These are phyloP conservation scores for Ceratonia siliqua DNA, from an alignment of 306 rosid species.

Conservation along the genomic window DNA sequence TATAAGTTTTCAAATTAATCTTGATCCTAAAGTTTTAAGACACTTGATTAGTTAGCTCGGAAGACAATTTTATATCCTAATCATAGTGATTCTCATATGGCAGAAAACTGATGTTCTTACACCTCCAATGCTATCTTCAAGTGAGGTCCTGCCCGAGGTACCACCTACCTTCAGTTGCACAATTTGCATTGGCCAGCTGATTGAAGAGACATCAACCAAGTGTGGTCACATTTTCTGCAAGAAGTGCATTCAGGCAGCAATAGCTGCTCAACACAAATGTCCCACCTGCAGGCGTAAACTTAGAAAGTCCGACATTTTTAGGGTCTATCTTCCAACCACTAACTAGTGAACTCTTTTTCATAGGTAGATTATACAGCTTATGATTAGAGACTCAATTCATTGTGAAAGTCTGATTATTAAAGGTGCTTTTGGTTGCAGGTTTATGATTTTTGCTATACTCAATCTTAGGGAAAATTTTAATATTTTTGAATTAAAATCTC, in stretches of 20 bases:
- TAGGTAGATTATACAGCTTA: neutral
- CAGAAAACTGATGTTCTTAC: constrained; percentile 34
- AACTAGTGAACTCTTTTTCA: constrained; percentile 3
- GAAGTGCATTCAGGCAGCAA: constrained; percentile 49
- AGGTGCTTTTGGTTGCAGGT: neutral
- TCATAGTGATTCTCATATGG: neutral
- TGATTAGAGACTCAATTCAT: neutral
- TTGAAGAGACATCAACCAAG: constrained; percentile 51
- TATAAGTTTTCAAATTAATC: neutral
- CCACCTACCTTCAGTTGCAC: constrained; percentile 45
- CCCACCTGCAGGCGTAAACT: constrained; percentile 50
- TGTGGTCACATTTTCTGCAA: constrained; percentile 66
- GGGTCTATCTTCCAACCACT: constrained; percentile 47
- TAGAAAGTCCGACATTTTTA: constrained; percentile 33
- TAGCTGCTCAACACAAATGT: constrained; percentile 40
- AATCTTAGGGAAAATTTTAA: too few species aligned
- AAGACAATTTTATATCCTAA: neutral
- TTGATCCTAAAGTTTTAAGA: neutral
- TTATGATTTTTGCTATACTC: too few species aligned
- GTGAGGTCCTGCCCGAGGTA: constrained; percentile 10
- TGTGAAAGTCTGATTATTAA: neutral
- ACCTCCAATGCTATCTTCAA: neutral
- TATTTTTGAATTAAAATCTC: too few species aligned
- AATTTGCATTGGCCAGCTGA: constrained; percentile 46
- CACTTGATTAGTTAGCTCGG: neutral